Conservation (phyloP, 306 rosid genomes). For the Vachellia pachyceras region DNA sequence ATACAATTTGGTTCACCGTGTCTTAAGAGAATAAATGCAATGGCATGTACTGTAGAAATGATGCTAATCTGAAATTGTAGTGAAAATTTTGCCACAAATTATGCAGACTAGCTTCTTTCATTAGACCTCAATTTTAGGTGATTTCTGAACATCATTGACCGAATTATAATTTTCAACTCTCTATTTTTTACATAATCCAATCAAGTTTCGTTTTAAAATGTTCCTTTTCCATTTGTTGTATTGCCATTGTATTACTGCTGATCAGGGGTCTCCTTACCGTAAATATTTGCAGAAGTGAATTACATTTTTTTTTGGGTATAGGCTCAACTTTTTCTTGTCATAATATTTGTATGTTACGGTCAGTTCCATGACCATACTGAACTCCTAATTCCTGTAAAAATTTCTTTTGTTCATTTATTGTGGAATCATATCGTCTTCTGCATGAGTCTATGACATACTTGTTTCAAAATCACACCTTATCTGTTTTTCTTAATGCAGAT, state of each 20-base stretch:
- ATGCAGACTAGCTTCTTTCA: not conserved
- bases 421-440: not conserved
- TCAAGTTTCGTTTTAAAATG: not conserved
- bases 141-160: not conserved
- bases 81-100: not conserved
- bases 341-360: slow-evolving; percentile 8
- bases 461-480: slow-evolving; percentile 26
- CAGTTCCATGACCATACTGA: not conserved
- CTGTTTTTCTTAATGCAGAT: slow-evolving; percentile 55
- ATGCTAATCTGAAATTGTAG: not conserved
- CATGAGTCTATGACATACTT: not conserved
- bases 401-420: not conserved
- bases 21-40: not conserved
- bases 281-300: slow-evolving; percentile 17
- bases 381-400: not conserved
- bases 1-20: not conserved
- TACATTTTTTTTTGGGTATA: slow-evolving; percentile 1
- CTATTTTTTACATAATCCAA: not conserved
- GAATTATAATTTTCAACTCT: not conserved
- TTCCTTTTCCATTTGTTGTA: not conserved
- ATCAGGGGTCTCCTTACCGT: not conserved
- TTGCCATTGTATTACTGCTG: not conserved
- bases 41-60: not conserved
- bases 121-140: not conserved
- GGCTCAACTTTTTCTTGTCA: slow-evolving; percentile 21